A percentile compares a stretch with the other conserved stretches of the same genome.
Evolutionary conservation across 257 asterid genomes (phyloP).

Genomic region (Lantana camara): DNA sequence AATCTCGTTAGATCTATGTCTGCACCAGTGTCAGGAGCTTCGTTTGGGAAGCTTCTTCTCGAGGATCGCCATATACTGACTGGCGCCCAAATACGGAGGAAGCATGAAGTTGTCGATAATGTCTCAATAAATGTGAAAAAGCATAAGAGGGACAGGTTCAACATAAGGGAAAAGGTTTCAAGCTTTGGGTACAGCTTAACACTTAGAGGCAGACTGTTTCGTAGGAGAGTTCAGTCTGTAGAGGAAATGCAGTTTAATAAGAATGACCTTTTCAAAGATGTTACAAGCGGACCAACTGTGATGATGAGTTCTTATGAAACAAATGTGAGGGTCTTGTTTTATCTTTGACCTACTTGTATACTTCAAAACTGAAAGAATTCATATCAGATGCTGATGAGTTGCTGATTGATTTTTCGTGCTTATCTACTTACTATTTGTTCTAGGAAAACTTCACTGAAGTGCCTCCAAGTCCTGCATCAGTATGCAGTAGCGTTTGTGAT

Average conservation of each 20-base stretch:
- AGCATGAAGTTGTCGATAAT: constrained; percentile 67
- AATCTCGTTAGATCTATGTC: constrained; percentile 75
- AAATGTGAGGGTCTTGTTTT: constrained; percentile 50
- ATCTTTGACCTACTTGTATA: background rate
- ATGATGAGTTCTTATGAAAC: constrained; percentile 49
- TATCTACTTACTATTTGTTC: no score
- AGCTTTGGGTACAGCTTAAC: constrained; percentile 70
- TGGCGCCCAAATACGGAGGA: constrained; percentile 79
- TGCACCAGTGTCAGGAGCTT: constrained; percentile 77
- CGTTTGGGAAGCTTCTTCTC: constrained; percentile 85
- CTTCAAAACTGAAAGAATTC: background rate
- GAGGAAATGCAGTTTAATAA: constrained; percentile 41
- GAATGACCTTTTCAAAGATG: constrained; percentile 50
- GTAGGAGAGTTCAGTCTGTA: constrained; percentile 63
- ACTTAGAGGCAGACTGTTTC: constrained; percentile 64
- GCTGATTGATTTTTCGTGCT: background rate
- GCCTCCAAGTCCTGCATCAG: constrained; percentile 80
- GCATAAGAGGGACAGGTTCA: constrained; percentile 67
- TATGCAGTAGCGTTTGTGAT: constrained; percentile 58
- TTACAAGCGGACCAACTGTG: constrained; percentile 54
- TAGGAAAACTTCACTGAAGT: constrained; percentile 66
- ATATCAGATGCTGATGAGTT: constrained; percentile 3
- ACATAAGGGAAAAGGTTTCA: constrained; percentile 71
- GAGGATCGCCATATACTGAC: constrained; percentile 77
- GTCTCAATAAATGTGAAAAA: constrained; percentile 48